Evolutionary conservation across 441 rosid species (phyloP), one percentile per base, ranked within the genome.

Genomic region (Mallotus repandus): DNA sequence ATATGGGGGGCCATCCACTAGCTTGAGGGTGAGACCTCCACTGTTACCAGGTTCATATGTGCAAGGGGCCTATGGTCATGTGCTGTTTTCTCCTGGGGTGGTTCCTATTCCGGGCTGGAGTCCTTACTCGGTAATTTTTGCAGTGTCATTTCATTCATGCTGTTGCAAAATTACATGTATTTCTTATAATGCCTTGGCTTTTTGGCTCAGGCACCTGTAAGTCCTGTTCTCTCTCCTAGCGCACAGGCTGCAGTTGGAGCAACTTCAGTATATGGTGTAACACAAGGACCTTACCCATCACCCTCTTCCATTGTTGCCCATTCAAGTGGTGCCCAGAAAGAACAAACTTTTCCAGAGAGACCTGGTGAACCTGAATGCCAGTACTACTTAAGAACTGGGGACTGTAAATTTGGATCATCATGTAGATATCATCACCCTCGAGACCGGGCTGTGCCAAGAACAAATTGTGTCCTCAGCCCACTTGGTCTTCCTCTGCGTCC

Each of bases 361-460:
- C 96, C 92, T 11, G 91, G 93, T 53, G 96, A 91, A 80, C 93
- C 86, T 69, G 97, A 94, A 67, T 94, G 99, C 77, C 92, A 89
- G 63, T 91, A 87, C 79, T 94, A 86, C 81, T 52, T 94, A 80
- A 94, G 81, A 82, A 92, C 96, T 15, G 97, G 99, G 69, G 91
- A 94, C 77, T 94, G 99, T 82, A 94, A 88, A 83, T 94, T 85
- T 85, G 97, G 97, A 63, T 80, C 87, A n/a, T 89, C 96, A 68
- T 94, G 99, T 75, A 85, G 86, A 81, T 94, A 80, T 80, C 93
- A 94, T 85, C 99, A 94, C 81, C 97, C 97, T 71, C 87, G 80
- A 66, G 93, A 92, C 70, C 77, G 87, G 73, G 74, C 80, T 55
- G 82, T 78, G 75, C 93, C 91, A 71, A 82, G 82, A 81, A 81